Evolutionary conservation across 2,329 filamentous ascomycete species (phyloP).

Genomic region (Clonostachys chloroleuca): DNA sequence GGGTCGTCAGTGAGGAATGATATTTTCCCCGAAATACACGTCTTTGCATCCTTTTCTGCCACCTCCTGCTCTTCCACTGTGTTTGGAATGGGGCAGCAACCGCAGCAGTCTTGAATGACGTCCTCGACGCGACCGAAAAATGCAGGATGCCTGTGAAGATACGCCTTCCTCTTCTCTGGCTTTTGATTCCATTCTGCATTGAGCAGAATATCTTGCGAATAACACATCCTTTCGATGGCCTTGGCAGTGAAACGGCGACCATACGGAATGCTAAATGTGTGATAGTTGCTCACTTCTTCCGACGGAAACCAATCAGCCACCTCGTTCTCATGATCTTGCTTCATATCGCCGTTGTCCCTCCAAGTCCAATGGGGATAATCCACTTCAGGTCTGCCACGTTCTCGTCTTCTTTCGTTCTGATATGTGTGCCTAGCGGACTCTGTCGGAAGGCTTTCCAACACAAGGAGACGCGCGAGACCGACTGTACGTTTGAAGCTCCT

Average conservation of each 20-base stretch:
- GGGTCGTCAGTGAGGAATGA: constrained; percentile 77
- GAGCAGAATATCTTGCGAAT: constrained; percentile 74
- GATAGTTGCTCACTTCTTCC: constrained; percentile 73
- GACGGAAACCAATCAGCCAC: constrained; percentile 78
- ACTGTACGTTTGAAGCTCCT: constrained; percentile 71
- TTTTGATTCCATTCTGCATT: constrained; percentile 82
- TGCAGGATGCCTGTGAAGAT: constrained; percentile 78
- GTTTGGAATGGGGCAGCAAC: constrained; percentile 64
- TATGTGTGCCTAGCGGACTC: constrained; percentile 65
- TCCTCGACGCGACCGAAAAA: constrained; percentile 77
- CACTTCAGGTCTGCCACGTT: constrained; percentile 65
- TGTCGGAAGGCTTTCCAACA: constrained; percentile 75
- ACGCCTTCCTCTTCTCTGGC: constrained; percentile 66
- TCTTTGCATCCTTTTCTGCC: constrained; percentile 67
- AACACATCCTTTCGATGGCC: constrained; percentile 77
- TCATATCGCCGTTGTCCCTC: constrained; percentile 62
- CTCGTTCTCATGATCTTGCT: constrained; percentile 73
- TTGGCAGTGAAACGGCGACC: constrained; percentile 57
- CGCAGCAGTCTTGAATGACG: constrained; percentile 77
- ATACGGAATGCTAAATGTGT: constrained; percentile 71
- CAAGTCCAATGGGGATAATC: constrained; percentile 31
- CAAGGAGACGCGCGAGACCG: constrained; percentile 73
- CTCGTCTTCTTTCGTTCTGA: constrained; percentile 61
- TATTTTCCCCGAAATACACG: constrained; percentile 70
- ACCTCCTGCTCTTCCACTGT: constrained; percentile 70